Evolutionary conservation across 2,329 filamentous ascomycete species (phyloP), one percentile per base, ranked within the genome.

Genomic region (Calcarisporium arbuscula): DNA sequence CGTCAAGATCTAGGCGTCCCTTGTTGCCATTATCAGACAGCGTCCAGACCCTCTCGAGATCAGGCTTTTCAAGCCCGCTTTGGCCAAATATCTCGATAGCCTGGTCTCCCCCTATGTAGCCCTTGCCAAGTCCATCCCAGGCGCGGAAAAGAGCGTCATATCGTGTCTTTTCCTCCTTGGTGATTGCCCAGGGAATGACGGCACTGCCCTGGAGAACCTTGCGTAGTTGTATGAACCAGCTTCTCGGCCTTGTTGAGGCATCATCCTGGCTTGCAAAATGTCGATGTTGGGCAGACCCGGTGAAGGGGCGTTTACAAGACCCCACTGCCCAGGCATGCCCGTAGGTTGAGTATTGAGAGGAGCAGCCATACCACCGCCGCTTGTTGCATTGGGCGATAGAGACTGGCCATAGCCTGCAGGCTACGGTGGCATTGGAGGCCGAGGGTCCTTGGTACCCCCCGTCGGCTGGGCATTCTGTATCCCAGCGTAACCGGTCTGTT

Each of bases 61-160:
- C 92, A 18, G 82, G 69, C 60, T 94, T 94, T 30, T 92, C 86
- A 19, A 98, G 67, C 27, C 92, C 92, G 65, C 89, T 95, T 58
- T 98, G 92, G 8, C 89, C 86, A 58, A 98, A 90, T 40, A 98
- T 94, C 61, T 98, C 92, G 53, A 96, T 92, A 11, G 92, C 90
- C 49, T 92, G 87, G 48, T 85, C 85, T 34, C 92, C 92, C 30
- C 80, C 84, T 53, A 98, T 94, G 51, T 82, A 95, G 0, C 92
- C 92, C 60, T 94, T 95, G 43, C 80, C 77, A 44, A 98, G 77
- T 4, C 92, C 92, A 62, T 98, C 92, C 92, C 92, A 98, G 5
- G 89, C 89, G 45, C 81, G 85, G 70, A 98, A 98, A 21, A 96
- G 77, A 40, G 87, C 77, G 60, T 98, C 92, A 48, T 98, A 98